Percentiles rank a stretch among this genome's conserved stretches.
These are phyloP conservation scores for Diaporthe sp. DNA, from an alignment of 2,329 filamentous ascomycete genomes.

Conservation along the genomic window DNA sequence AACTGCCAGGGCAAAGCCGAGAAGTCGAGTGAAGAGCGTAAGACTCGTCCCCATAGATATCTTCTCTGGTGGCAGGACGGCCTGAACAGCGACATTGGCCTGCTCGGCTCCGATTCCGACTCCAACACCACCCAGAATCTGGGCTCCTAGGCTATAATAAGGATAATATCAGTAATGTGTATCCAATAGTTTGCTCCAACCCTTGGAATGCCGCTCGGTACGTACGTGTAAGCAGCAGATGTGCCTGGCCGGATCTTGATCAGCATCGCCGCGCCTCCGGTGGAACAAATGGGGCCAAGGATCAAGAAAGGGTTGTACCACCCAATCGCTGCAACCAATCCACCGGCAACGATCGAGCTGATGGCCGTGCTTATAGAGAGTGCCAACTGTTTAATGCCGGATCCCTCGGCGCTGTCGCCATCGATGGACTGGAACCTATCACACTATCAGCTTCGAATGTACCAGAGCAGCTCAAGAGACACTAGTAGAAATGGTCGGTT, in stretches of 20 bases:
- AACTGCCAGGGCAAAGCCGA: constrained; percentile 1
- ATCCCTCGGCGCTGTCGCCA: constrained; percentile 11
- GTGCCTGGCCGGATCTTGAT: not conserved
- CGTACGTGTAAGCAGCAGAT: constrained; percentile 3
- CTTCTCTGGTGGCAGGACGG: not conserved
- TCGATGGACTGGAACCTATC: constrained; percentile 4
- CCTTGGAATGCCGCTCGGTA: not conserved
- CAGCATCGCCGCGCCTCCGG: not conserved
- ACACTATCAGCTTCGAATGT: not conserved
- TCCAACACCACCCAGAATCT: not conserved
- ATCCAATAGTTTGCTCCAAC: not conserved
- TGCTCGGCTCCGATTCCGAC: constrained; percentile 6
- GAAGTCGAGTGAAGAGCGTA: not conserved
- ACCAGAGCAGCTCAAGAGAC: not conserved
- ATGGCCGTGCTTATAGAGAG: constrained; percentile 2
- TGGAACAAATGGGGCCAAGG: not conserved
- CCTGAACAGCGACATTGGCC: constrained; percentile 5
- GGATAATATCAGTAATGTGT: not conserved
- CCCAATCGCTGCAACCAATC: not conserved
- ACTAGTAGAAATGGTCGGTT: not conserved
- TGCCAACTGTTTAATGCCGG: constrained; percentile 1
- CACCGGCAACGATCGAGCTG: constrained; percentile 1
- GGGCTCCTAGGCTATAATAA: not conserved
- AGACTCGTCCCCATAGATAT: constrained; percentile 6
- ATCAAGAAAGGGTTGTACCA: constrained; percentile 11